Conservation (phyloP, 208 protist species). For the Wallacemonas sp. region DNA sequence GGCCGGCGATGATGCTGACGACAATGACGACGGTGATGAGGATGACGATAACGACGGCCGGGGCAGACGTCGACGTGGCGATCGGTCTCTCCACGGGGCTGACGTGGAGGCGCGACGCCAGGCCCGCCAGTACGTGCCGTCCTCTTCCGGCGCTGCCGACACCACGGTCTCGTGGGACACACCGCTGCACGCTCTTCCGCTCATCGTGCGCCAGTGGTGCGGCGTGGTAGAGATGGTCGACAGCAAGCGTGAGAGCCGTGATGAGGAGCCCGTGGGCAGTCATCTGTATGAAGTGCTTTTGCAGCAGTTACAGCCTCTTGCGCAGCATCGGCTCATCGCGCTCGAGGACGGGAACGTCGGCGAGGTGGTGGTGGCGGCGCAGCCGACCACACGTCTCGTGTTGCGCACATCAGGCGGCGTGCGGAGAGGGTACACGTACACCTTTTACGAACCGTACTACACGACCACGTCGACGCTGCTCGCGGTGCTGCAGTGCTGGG, state of each 20-base stretch:
- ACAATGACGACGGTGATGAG: background rate
- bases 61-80: too few relatives aligned
- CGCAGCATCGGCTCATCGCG: background rate
- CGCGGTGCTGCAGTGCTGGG: conserved; percentile 74
- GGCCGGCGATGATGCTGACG: background rate
- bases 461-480: conserved; percentile 29
- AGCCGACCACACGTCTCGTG: background rate
- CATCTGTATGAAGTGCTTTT: conserved; percentile 32
- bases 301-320: background rate
- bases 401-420: background rate
- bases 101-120: too few relatives aligned
- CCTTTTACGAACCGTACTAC: conserved; percentile 17
- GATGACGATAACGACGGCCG: background rate
- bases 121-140: too few relatives aligned
- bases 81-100: too few relatives aligned
- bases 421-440: conserved; percentile 5
- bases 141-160: conserved; percentile 1
- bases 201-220: conserved; percentile 51
- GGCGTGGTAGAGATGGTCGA: background rate
- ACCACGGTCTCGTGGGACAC: conserved; percentile 41
- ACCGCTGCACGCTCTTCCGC: conserved; percentile 45
- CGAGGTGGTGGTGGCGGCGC: background rate
- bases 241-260: conserved; percentile 30
- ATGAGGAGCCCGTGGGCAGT: too few relatives aligned
- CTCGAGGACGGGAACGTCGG: background rate